phyloP scores from a whole-genome alignment of 208 protist genomes.

The Leptomonas seymouri region DNA sequence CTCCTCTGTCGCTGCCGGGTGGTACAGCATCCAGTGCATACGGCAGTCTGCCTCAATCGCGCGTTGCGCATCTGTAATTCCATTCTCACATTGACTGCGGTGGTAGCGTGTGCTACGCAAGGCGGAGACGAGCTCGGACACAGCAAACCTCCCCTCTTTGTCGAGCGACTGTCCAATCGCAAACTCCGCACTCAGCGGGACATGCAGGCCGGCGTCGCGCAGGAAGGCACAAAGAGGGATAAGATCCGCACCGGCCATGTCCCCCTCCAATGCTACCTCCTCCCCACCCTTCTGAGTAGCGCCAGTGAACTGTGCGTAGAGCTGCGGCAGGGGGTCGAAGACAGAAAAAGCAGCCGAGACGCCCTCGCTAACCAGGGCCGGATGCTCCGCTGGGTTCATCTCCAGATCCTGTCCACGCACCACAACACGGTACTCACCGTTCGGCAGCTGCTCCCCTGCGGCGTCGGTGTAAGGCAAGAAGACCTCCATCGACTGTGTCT shows the following conservation, averaged over 20 bases:
- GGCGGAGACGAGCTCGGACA: constrained; percentile 44
- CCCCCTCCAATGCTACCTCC: constrained; percentile 14
- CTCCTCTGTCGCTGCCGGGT: constrained; percentile 69
- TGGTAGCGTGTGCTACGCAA: constrained; percentile 55
- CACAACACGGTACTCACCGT: constrained; percentile 78
- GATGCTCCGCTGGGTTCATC: constrained; percentile 34
- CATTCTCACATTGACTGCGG: constrained; percentile 48
- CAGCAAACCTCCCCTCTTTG: constrained; percentile 50
- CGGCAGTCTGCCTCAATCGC: constrained; percentile 53
- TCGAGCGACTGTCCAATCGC: constrained; percentile 74
- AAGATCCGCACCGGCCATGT: constrained; percentile 48
- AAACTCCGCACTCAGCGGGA: constrained; percentile 80
- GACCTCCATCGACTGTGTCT: constrained; percentile 49
- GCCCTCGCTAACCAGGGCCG: constrained; percentile 53
- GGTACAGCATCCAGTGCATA: constrained; percentile 77
- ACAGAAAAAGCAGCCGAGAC: constrained; percentile 65
- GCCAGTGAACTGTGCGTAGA: constrained; percentile 61
- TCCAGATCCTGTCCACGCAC: constrained; percentile 71
- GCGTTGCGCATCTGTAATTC: constrained; percentile 61
- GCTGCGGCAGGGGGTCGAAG: constrained; percentile 72
- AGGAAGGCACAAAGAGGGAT: constrained; percentile 75
- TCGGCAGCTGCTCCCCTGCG: constrained; percentile 43
- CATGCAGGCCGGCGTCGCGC: constrained; percentile 70
- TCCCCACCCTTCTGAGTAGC: constrained; percentile 5
- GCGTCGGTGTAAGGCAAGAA: constrained; percentile 71